Evolutionary conservation across 2,329 filamentous ascomycete genomes (phyloP).

Genomic region (Cercospora canescens): DNA sequence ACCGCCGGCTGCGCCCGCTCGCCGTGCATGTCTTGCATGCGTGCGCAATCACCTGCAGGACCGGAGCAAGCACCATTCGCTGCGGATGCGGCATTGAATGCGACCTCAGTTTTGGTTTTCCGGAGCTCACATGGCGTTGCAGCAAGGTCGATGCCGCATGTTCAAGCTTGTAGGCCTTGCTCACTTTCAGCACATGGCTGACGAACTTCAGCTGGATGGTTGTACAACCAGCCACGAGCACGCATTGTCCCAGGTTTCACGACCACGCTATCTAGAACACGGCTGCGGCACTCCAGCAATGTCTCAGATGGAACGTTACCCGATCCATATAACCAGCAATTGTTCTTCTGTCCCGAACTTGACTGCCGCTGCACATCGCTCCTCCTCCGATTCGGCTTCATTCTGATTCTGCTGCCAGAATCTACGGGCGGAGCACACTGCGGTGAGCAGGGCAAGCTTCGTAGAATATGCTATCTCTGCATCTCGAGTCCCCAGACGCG

Average conservation of each 20-base stretch:
- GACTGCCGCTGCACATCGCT: not conserved
- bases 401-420: not conserved
- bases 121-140: not conserved
- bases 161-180: not conserved
- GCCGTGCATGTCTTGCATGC: slow-evolving; percentile 3
- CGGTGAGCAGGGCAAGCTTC: not conserved
- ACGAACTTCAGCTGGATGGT: not conserved
- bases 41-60: slow-evolving; percentile 6
- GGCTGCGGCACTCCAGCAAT: slow-evolving; percentile 2
- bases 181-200: not conserved
- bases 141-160: not conserved
- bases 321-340: not conserved
- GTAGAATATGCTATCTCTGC: not conserved
- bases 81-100: not conserved
- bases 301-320: not conserved
- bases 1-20: not conserved
- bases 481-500: not conserved
- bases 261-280: not conserved
- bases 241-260: slow-evolving; percentile 6
- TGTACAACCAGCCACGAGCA: slow-evolving; percentile 6
- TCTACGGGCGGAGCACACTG: not conserved
- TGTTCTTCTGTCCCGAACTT: not conserved
- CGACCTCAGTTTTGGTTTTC: not conserved
- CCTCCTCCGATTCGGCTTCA: not conserved
- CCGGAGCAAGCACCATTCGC: not conserved